Conservation (phyloP, 305 asterid genomes). For the Fraxinus albicans region DNA sequence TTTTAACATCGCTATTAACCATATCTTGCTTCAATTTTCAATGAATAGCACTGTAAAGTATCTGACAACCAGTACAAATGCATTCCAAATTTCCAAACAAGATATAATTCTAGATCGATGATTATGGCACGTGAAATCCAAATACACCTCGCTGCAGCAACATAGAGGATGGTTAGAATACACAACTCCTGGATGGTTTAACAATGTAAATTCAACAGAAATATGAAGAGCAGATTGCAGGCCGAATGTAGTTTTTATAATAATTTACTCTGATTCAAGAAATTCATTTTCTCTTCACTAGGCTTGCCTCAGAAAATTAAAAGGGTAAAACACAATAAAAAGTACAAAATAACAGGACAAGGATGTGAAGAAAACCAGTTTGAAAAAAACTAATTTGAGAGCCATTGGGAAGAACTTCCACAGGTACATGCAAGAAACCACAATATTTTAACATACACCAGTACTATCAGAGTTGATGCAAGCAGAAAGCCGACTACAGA, state of each 20-base stretch:
- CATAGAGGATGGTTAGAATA: not conserved
- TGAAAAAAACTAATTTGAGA: not conserved
- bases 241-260: not conserved
- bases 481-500: slow-evolving; percentile 7
- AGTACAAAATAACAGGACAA: not conserved
- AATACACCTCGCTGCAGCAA: not conserved
- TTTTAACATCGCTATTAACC: not conserved
- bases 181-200: slow-evolving; percentile 5
- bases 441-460: slow-evolving; percentile 1
- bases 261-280: not conserved
- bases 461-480: slow-evolving; percentile 16
- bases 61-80: not conserved
- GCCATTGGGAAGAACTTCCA: not conserved
- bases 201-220: not conserved
- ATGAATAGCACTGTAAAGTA: not conserved
- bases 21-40: not conserved
- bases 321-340: slow-evolving; percentile 1
- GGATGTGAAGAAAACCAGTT: not conserved
- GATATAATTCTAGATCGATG: not conserved
- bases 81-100: not conserved
- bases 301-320: not conserved
- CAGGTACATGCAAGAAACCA: not conserved
- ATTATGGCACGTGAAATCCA: not conserved
- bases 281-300: not conserved
- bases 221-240: slow-evolving; percentile 8